These are phyloP conservation scores for Fistulinella prunicolor DNA, from an alignment of 768 basidiomycete species.

Conservation along the genomic window DNA sequence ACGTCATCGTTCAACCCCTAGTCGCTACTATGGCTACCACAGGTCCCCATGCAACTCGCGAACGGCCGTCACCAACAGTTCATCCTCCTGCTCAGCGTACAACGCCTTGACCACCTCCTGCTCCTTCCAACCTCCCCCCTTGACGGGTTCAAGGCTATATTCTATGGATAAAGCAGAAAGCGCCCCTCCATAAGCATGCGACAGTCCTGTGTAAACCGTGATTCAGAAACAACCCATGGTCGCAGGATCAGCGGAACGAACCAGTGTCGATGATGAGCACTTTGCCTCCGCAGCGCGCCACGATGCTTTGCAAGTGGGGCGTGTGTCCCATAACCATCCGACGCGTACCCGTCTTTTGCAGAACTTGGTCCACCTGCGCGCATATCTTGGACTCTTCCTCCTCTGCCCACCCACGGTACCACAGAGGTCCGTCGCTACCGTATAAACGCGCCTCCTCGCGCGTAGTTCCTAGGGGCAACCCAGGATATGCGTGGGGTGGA, in stretches of 20 bases:
- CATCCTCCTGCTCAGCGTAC: conserved; percentile 33
- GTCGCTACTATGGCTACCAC: conserved; percentile 8
- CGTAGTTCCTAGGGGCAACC: conserved; percentile 65
- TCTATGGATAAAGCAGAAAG: conserved; percentile 85
- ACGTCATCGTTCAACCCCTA: conserved; percentile 23
- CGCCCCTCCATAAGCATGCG: conserved; percentile 92
- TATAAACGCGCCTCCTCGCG: conserved; percentile 70
- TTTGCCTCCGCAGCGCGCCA: conserved; percentile 84
- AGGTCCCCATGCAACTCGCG: conserved; percentile 28
- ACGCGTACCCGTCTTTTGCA: conserved; percentile 73
- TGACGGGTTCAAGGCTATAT: conserved; percentile 72
- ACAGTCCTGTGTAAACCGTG: conserved; percentile 62
- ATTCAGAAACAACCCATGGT: conserved; percentile 6
- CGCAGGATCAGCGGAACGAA: conserved; percentile 24
- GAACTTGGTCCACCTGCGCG: conserved; percentile 63
- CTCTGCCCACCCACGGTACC: conserved; percentile 94
- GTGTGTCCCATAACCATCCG: conserved; percentile 98
- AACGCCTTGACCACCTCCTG: conserved; percentile 36
- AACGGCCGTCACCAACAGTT: conserved; percentile 23
- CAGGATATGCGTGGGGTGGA: conserved; percentile 74
- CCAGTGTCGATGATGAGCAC: conserved; percentile 96
- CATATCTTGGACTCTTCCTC: conserved; percentile 71
- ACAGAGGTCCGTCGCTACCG: conserved; percentile 75
- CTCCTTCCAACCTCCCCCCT: conserved; percentile 34
- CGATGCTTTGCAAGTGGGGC: conserved; percentile 84